Evolutionary conservation across 495 filamentous ascomycete genomes (phyloP).

Genomic region (Podospora appendiculata): DNA sequence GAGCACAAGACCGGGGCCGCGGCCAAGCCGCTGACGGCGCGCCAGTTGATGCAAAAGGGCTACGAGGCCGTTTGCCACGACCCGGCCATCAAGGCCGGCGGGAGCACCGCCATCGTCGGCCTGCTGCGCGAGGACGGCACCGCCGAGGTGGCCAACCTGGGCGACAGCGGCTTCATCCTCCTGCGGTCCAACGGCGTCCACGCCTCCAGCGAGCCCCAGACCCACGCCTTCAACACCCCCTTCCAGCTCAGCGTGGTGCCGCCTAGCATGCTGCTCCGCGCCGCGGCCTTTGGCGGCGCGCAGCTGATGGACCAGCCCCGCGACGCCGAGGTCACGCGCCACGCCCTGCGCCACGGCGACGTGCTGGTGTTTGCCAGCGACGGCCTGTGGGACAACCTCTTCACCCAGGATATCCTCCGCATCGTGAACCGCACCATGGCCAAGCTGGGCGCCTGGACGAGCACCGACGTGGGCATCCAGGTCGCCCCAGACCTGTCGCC

Average conservation of each 20-base stretch:
- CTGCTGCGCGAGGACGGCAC: conserved; percentile 60
- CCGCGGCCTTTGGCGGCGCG: conserved; percentile 71
- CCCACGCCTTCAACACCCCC: conserved; percentile 95
- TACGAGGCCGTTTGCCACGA: conserved; percentile 77
- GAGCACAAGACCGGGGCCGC: conserved; percentile 21
- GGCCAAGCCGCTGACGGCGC: conserved; percentile 45
- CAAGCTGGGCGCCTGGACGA: conserved; percentile 63
- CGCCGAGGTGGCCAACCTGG: conserved; percentile 87
- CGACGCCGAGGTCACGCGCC: conserved; percentile 72
- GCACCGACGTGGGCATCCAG: conserved; percentile 47
- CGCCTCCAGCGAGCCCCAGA: conserved; percentile 75
- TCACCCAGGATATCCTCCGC: conserved; percentile 74
- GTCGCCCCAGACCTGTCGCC: conserved; percentile 47
- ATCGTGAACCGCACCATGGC: conserved; percentile 72
- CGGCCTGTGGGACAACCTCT: conserved; percentile 96
- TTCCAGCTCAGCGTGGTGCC: conserved; percentile 91
- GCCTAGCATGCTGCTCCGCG: conserved; percentile 63
- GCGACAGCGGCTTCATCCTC: conserved; percentile 92
- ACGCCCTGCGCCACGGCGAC: conserved; percentile 78
- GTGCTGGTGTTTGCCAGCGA: conserved; percentile 88
- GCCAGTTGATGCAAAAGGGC: conserved; percentile 67
- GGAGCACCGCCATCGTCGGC: conserved; percentile 83
- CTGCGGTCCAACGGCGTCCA: conserved; percentile 77
- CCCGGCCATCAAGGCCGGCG: conserved; percentile 65
- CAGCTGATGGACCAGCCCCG: conserved; percentile 72